Conservation (phyloP, 163 green algal genomes). For the Coccomyxa subellipsoidea region DNA sequence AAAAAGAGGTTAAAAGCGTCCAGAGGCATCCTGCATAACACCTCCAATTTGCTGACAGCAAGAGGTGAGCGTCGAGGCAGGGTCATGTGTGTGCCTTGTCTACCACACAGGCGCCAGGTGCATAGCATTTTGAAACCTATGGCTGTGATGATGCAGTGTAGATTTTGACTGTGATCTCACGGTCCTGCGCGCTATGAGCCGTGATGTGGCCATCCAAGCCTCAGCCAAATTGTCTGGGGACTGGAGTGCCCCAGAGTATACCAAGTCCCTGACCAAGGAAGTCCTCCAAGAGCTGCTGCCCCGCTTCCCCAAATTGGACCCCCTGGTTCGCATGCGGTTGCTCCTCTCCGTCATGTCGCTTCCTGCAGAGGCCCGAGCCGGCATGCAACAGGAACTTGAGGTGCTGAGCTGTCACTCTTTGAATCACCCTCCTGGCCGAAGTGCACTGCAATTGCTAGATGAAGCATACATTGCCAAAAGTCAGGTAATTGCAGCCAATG, state of each 20-base stretch:
- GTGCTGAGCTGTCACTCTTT: too few relatives aligned
- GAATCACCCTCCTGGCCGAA: too few relatives aligned
- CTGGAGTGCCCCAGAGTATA: slow-evolving; percentile 12
- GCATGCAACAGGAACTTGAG: slow-evolving; percentile 17
- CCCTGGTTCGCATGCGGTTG: slow-evolving; percentile 26
- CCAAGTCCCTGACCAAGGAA: background rate
- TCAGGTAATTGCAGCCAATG: too few relatives aligned
- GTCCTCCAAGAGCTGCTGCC: background rate
- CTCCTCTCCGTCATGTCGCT: slow-evolving; percentile 14
- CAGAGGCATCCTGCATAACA: too few relatives aligned
- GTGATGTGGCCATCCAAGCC: background rate
- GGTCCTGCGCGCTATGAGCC: background rate
- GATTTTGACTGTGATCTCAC: background rate
- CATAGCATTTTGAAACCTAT: too few relatives aligned
- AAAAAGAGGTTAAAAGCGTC: too few relatives aligned
- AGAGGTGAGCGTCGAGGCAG: too few relatives aligned
- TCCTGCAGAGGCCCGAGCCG: background rate
- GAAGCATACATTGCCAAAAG: too few relatives aligned
- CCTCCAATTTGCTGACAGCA: too few relatives aligned
- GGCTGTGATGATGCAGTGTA: background rate
- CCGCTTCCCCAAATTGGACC: slow-evolving; percentile 21
- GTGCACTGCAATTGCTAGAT: too few relatives aligned
- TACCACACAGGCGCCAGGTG: too few relatives aligned
- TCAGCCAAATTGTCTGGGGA: slow-evolving; percentile 7
- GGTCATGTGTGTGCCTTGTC: too few relatives aligned